These are phyloP conservation scores for Ophiosphaerella korrae DNA, from an alignment of 2,329 filamentous ascomycete genomes.

Conservation along the genomic window DNA sequence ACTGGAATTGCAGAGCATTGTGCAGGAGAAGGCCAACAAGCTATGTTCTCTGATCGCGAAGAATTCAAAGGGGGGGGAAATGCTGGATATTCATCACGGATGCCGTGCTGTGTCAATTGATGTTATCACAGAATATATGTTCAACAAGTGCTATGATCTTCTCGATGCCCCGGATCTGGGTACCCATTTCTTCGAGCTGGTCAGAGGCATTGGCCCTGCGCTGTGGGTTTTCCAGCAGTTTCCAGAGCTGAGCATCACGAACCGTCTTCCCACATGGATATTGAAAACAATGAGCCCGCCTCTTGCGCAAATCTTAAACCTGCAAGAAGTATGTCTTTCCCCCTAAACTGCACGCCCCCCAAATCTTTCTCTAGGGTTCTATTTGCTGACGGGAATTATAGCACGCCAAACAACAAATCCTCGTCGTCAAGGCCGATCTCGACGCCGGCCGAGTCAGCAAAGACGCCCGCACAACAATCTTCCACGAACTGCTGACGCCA, in stretches of 20 bases:
- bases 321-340: conserved; percentile 34
- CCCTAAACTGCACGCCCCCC: not conserved
- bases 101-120: conserved; percentile 35
- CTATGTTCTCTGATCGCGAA: conserved; percentile 38
- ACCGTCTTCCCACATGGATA: conserved; percentile 19
- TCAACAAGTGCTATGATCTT: too few relatives aligned
- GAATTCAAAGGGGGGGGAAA: conserved; percentile 24
- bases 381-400: conserved; percentile 8
- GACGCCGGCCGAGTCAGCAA: conserved; percentile 12
- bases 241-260: conserved; percentile 22
- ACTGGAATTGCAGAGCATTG: conserved; percentile 41
- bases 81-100: conserved; percentile 32
- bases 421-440: conserved; percentile 19
- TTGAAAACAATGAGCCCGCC: conserved; percentile 44
- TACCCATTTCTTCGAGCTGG: conserved; percentile 37
- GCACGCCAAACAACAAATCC: conserved; percentile 19
- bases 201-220: conserved; percentile 16
- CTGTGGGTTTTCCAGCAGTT: conserved; percentile 28
- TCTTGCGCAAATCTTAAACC: conserved; percentile 46
- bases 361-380: conserved; percentile 2
- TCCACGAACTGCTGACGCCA: conserved; percentile 9
- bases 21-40: conserved; percentile 44
- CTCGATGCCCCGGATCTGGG: conserved; percentile 44
- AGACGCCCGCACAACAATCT: conserved; percentile 33
- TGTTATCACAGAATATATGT: conserved; percentile 7